Conservation (phyloP, 352 stramenopile genomes). For the Globisporangium nagaii region DNA sequence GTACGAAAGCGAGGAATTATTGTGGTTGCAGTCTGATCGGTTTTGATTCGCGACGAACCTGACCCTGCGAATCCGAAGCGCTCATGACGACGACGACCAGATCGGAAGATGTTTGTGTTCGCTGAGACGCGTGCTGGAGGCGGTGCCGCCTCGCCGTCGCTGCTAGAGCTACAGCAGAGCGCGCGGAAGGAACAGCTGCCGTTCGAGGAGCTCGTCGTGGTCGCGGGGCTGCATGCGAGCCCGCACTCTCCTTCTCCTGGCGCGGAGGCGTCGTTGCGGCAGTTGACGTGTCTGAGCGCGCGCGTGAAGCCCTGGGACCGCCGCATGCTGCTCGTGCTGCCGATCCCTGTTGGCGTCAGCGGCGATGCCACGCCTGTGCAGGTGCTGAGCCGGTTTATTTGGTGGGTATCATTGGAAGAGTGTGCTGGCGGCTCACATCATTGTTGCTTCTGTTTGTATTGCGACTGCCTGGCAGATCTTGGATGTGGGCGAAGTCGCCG, state of each 20-base stretch:
- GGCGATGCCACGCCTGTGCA: slow-evolving; percentile 3
- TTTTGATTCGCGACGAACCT: background rate
- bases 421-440: too few species aligned
- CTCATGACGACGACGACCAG: too few species aligned
- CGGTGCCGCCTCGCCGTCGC: slow-evolving; percentile 1
- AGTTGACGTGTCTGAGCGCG: slow-evolving; percentile 58
- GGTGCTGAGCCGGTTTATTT: too few species aligned
- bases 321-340: slow-evolving; percentile 41
- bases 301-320: slow-evolving; percentile 39
- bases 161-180: slow-evolving; percentile 28
- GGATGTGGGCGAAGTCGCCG: slow-evolving; percentile 52
- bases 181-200: slow-evolving; percentile 41
- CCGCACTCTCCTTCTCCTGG: too few species aligned
- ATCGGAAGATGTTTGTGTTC: slow-evolving; percentile 51
- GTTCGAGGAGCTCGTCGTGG: slow-evolving; percentile 51
- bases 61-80: too few species aligned
- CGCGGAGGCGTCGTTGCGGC: slow-evolving; percentile 11
- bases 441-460: too few species aligned
- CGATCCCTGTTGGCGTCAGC: slow-evolving; percentile 15
- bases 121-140: slow-evolving; percentile 7
- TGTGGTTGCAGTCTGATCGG: background rate
- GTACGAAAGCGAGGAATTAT: too few species aligned
- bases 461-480: slow-evolving; percentile 24
- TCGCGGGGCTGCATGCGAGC: slow-evolving; percentile 21
- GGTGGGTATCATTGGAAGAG: slow-evolving; percentile 3